Conservation (phyloP, 2,329 filamentous ascomycete genomes). For the Aspergillus brasiliensis region DNA sequence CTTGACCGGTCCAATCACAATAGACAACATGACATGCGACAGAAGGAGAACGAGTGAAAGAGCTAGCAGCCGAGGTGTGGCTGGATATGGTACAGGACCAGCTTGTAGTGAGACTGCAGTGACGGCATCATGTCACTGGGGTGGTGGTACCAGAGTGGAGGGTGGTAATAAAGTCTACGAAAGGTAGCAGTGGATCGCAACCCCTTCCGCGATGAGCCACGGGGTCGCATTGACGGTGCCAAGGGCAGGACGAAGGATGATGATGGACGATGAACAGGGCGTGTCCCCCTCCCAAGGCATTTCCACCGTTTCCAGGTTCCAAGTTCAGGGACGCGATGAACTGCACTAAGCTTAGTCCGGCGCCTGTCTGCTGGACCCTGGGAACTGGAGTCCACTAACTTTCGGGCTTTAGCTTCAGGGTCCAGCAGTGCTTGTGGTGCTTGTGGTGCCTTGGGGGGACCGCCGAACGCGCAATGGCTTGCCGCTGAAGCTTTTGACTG, state of each 20-base stretch:
- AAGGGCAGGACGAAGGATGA: neutral
- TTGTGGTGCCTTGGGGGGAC: neutral
- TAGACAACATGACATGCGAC: neutral
- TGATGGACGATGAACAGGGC: neutral
- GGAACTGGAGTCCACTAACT: neutral
- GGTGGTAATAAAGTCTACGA: neutral
- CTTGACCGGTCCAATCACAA: neutral
- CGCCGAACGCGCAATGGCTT: neutral
- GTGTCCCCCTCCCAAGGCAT: too few relatives aligned
- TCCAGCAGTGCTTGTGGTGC: neutral
- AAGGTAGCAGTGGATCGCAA: conserved; percentile 1
- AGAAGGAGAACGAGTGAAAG: neutral
- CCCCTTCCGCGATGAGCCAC: neutral
- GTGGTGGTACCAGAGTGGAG: neutral
- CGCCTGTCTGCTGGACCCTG: neutral
- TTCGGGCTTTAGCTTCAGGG: neutral
- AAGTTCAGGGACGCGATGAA: neutral
- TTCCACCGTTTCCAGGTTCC: too few relatives aligned
- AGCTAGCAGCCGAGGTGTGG: neutral
- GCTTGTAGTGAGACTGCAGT: conserved; percentile 1
- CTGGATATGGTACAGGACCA: neutral
- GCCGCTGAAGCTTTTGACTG: neutral
- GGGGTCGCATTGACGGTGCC: neutral
- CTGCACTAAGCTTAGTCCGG: neutral
- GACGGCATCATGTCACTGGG: conserved; percentile 6